Conservation (phyloP, 495 filamentous ascomycete species). For the Aspergillus affinis region DNA sequence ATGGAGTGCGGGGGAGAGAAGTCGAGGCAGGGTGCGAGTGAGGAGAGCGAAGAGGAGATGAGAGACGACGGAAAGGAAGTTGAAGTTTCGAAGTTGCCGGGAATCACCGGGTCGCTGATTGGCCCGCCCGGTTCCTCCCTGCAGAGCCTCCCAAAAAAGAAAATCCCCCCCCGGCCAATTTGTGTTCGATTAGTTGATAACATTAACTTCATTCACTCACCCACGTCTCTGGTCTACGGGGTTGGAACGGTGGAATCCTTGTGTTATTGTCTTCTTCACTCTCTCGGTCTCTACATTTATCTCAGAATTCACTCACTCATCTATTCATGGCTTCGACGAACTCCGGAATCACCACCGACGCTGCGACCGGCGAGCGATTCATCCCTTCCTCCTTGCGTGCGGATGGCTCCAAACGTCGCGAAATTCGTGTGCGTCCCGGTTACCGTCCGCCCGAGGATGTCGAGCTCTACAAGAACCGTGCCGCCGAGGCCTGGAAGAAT, state of each 20-base stretch:
- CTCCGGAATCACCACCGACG: constrained; percentile 76
- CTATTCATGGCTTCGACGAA: constrained; percentile 28
- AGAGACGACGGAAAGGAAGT: constrained; percentile 26
- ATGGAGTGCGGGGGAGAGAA: constrained; percentile 10
- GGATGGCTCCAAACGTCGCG: constrained; percentile 84
- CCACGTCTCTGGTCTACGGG: not conserved
- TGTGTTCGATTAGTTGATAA: too few species aligned
- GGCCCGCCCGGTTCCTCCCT: constrained; percentile 23
- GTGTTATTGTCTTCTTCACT: not conserved
- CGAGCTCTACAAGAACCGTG: constrained; percentile 91
- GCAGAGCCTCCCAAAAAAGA: constrained; percentile 14
- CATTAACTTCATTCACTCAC: not conserved
- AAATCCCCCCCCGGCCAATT: too few species aligned
- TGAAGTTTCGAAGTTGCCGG: constrained; percentile 35
- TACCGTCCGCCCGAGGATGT: constrained; percentile 96
- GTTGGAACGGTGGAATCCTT: not conserved
- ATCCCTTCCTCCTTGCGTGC: constrained; percentile 85
- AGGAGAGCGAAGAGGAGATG: constrained; percentile 23
- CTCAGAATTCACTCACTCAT: constrained; percentile 2
- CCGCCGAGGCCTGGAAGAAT: constrained; percentile 81
- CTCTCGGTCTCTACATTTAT: constrained; percentile 4
- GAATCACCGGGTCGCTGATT: constrained; percentile 49
- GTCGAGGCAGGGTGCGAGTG: constrained; percentile 16
- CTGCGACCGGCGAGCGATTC: constrained; percentile 71
- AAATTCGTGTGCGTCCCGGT: constrained; percentile 89